These are phyloP conservation scores for Penicillium atrosanguineum DNA, from an alignment of 495 filamentous ascomycete genomes.

Conservation along the genomic window DNA sequence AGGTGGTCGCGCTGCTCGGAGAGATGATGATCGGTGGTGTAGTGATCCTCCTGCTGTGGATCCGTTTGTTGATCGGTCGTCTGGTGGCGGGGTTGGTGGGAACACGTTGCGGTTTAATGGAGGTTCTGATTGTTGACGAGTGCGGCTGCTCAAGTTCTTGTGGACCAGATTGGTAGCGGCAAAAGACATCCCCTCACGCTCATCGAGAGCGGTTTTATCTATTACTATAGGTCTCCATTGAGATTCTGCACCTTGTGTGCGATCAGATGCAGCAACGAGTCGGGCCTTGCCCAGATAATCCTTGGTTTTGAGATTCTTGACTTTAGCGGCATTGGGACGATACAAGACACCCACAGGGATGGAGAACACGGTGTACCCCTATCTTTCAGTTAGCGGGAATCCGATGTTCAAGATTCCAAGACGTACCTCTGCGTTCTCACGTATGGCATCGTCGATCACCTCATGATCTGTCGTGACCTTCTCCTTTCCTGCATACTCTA, in stretches of 20 bases:
- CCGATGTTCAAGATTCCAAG: too few relatives aligned
- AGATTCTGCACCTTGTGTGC: conserved; percentile 28
- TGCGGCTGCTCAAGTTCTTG: conserved; percentile 68
- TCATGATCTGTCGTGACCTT: conserved; percentile 93
- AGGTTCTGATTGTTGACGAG: conserved; percentile 82
- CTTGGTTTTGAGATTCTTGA: conserved; percentile 95
- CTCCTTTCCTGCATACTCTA: conserved; percentile 90
- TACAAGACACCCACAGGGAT: conserved; percentile 96
- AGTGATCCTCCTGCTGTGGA: conserved; percentile 8
- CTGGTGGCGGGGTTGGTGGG: conserved; percentile 93
- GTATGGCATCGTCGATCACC: conserved; percentile 96
- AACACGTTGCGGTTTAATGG: conserved; percentile 84
- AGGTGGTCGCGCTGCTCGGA: conserved; percentile 36
- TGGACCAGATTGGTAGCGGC: conserved; percentile 90
- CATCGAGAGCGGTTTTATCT: conserved; percentile 54
- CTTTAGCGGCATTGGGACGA: conserved; percentile 93
- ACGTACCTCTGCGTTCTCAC: conserved; percentile 84
- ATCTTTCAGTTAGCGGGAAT: conserved; percentile 15
- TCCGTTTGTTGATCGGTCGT: conserved; percentile 56
- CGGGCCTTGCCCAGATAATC: conserved; percentile 95
- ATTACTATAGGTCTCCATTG: conserved; percentile 24
- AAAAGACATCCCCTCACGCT: conserved; percentile 83
- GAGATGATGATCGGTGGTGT: conserved; percentile 26
- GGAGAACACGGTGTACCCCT: conserved; percentile 99
- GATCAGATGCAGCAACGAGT: conserved; percentile 88